These are phyloP conservation scores for Chrysophaeum taylorii DNA, from an alignment of 352 stramenopile genomes.

Conservation along the genomic window DNA sequence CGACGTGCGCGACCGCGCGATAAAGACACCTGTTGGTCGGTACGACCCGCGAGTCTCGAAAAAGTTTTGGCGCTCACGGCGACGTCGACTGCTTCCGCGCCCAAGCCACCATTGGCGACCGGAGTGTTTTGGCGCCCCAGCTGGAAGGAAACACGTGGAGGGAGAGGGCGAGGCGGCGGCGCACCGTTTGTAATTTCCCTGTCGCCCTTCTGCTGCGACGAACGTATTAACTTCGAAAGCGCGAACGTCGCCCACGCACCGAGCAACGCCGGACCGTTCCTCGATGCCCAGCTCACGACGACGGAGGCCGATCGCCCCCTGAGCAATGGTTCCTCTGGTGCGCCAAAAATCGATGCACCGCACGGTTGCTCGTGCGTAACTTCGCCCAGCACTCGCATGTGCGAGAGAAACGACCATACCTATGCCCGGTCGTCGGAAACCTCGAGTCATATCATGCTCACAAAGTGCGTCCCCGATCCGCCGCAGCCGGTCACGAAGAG, in stretches of 20 bases:
- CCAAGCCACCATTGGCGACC: background rate
- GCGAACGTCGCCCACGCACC: background rate
- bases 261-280: background rate
- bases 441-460: no score
- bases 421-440: no score
- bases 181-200: background rate
- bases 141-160: no score
- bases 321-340: no score
- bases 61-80: background rate
- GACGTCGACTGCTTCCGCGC: background rate
- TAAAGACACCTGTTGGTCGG: no score
- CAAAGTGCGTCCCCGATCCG: background rate
- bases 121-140: background rate
- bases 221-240: background rate
- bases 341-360: no score
- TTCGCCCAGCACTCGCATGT: background rate
- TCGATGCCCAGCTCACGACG: slow-evolving; percentile 4
- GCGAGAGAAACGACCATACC: background rate
- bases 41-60: no score
- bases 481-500: slow-evolving; percentile 15
- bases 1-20: background rate
- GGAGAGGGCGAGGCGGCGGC: no score
- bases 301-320: background rate
- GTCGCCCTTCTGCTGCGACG: background rate
- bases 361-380: background rate